Evolutionary conservation across 179 eudicot species (phyloP).

Genomic region (Beta lomatogona): DNA sequence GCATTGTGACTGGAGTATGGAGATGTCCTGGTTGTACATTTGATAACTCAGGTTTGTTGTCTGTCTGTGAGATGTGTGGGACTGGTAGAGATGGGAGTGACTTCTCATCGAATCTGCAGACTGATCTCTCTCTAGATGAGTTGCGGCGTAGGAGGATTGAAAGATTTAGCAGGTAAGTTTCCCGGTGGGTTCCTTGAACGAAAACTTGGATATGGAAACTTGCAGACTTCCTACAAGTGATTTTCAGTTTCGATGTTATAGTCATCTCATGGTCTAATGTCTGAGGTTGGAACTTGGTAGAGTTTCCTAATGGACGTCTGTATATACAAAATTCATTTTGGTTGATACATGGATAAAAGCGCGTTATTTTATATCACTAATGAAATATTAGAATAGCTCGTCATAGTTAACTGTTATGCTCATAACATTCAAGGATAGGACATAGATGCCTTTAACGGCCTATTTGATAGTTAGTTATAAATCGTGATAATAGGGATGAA

Average conservation of each 20-base stretch:
- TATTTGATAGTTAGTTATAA: no score
- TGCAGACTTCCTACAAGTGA: background rate
- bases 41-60: slow-evolving; percentile 59
- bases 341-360: no score
- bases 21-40: slow-evolving; percentile 78
- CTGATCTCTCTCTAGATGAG: slow-evolving; percentile 57
- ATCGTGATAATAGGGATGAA: no score
- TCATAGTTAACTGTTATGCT: no score
- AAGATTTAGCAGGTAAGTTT: slow-evolving; percentile 52
- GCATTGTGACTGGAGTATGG: slow-evolving; percentile 47
- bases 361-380: no score
- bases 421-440: no score
- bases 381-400: no score
- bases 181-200: background rate
- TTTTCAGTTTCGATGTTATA: background rate
- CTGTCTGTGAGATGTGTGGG: slow-evolving; percentile 87
- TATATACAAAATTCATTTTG: background rate
- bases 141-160: slow-evolving; percentile 69
- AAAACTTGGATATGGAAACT: background rate
- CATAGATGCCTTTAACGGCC: no score
- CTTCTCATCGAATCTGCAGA: slow-evolving; percentile 25
- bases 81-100: slow-evolving; percentile 44
- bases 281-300: background rate
- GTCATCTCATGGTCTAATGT: background rate
- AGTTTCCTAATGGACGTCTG: background rate